A percentile compares a stretch with the other conserved stretches of the same genome.
These are phyloP conservation scores for Coniosporium tulheliwenetii DNA, from an alignment of 2,329 filamentous ascomycete species.

Conservation along the genomic window DNA sequence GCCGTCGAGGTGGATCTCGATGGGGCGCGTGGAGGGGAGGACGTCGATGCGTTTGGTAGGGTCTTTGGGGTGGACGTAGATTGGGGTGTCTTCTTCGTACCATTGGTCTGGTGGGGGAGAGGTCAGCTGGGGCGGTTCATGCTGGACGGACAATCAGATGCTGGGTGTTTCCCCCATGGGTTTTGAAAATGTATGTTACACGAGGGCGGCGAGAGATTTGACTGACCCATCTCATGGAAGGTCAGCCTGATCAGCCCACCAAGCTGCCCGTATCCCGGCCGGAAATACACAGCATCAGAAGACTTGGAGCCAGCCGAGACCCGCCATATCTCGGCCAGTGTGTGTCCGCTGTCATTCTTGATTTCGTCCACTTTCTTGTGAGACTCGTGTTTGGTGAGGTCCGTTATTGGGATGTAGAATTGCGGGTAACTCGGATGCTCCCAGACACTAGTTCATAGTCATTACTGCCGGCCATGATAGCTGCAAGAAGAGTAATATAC, in stretches of 20 bases:
- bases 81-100: constrained; percentile 44
- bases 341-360: constrained; percentile 4
- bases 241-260: constrained; percentile 7
- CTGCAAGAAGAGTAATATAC: too few species aligned
- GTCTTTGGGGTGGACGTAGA: constrained; percentile 50
- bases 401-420: constrained; percentile 14
- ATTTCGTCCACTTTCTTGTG: constrained; percentile 8
- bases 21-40: constrained; percentile 35
- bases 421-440: constrained; percentile 34
- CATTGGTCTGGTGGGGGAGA: constrained; percentile 21
- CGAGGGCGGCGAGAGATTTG: neutral
- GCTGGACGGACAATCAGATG: neutral
- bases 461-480: too few species aligned
- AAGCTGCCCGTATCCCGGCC: constrained; percentile 4
- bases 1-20: constrained; percentile 36
- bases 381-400: constrained; percentile 3
- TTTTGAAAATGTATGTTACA: neutral
- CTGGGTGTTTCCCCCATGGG: neutral
- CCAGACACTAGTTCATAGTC: constrained; percentile 12
- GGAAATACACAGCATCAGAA: constrained; percentile 4
- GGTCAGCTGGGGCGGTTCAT: constrained; percentile 6
- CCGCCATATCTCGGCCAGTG: constrained; percentile 5
- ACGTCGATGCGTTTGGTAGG: constrained; percentile 51
- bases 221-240: constrained; percentile 7
- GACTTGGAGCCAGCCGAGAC: too few species aligned